Percentiles rank a stretch among this genome's conserved stretches.
phyloP scores from a whole-genome alignment of 2,329 filamentous ascomycete genomes.

The Dryadomyces quercivorus region DNA sequence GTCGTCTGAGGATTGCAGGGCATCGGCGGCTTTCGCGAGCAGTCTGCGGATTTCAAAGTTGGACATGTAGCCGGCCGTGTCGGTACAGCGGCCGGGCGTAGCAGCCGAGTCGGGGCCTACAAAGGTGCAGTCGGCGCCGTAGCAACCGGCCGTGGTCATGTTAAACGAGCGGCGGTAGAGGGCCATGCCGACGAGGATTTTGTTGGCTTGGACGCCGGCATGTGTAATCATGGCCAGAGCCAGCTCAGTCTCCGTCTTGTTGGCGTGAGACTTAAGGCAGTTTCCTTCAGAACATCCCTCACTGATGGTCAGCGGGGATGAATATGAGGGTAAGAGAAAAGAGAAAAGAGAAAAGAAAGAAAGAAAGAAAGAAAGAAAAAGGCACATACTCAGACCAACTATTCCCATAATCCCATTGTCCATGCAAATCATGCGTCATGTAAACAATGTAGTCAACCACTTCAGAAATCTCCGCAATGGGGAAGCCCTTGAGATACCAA shows the following conservation, averaged over 20 bases:
- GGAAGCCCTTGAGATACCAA: no score
- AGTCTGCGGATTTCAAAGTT: slow-evolving; percentile 22
- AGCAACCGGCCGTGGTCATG: slow-evolving; percentile 19
- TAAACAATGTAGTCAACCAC: no score
- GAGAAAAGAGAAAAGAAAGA: no score
- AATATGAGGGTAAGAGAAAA: no score
- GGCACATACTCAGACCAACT: no score
- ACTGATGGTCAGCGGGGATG: no score
- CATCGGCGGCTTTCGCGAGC: background rate
- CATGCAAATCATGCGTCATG: no score
- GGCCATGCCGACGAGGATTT: slow-evolving; percentile 20
- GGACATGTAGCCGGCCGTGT: slow-evolving; percentile 24
- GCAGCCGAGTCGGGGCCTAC: slow-evolving; percentile 19
- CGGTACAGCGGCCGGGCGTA: slow-evolving; percentile 21
- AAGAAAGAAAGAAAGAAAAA: no score
- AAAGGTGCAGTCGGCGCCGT: slow-evolving; percentile 11
- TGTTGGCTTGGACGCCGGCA: slow-evolving; percentile 16
- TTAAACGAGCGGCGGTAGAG: slow-evolving; percentile 23
- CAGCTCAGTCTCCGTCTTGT: slow-evolving; percentile 21
- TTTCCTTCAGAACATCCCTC: slow-evolving; percentile 18
- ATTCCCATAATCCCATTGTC: no score
- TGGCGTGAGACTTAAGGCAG: slow-evolving; percentile 23
- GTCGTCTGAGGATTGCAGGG: slow-evolving; percentile 1
- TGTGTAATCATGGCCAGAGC: slow-evolving; percentile 26
- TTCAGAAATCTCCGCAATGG: no score